Conservation (phyloP, 2,329 filamentous ascomycete species). For the Verticillium isaacii region DNA sequence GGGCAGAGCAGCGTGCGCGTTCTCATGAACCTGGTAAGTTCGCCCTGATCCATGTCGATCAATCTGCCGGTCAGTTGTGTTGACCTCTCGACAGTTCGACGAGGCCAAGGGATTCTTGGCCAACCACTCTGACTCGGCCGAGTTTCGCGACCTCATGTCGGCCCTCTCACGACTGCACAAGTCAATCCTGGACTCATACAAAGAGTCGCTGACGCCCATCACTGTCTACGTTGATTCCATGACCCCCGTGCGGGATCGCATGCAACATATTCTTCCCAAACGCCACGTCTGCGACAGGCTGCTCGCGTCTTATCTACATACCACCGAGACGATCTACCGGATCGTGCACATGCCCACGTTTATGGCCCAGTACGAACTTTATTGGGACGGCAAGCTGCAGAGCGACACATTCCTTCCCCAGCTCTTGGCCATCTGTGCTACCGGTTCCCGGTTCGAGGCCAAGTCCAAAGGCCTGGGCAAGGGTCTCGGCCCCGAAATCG, state of each 20-base stretch:
- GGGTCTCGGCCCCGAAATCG: constrained; percentile 21
- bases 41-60: neutral
- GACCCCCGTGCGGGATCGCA: constrained; percentile 51
- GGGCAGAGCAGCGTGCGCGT: constrained; percentile 50
- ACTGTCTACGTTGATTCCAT: constrained; percentile 55
- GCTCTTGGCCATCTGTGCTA: constrained; percentile 46
- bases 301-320: constrained; percentile 42
- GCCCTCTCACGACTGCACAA: constrained; percentile 43
- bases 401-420: constrained; percentile 49
- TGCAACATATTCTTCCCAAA: constrained; percentile 44
- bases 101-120: constrained; percentile 48
- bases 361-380: constrained; percentile 43
- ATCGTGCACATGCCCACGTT: constrained; percentile 50
- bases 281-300: constrained; percentile 47
- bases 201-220: constrained; percentile 43
- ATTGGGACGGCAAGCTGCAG: constrained; percentile 43
- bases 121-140: constrained; percentile 32
- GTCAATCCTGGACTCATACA: constrained; percentile 41
- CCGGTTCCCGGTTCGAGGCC: constrained; percentile 48
- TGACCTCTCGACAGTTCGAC: constrained; percentile 37
- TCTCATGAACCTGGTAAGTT: constrained; percentile 46
- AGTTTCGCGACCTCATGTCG: constrained; percentile 36
- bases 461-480: constrained; percentile 39
- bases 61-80: neutral
- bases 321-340: constrained; percentile 48